phyloP scores from a whole-genome alignment of 1,284 basidiomycete species.

The Polyporus tsugae region DNA sequence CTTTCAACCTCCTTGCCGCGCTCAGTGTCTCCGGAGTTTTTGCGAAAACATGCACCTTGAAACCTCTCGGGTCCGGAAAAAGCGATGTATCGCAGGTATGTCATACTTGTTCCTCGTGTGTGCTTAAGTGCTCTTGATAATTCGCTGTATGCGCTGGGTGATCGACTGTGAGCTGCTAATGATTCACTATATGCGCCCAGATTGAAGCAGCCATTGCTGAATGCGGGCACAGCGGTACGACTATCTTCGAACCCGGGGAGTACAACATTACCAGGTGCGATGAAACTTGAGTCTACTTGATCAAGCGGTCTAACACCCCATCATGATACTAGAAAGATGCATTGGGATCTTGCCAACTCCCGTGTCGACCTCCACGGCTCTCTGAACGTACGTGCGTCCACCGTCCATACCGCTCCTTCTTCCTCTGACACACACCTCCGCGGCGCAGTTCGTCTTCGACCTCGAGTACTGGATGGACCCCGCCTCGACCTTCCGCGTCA shows the following conservation, averaged over 20 bases:
- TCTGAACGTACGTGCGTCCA: constrained; percentile 45
- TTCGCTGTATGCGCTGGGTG: background rate
- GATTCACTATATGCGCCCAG: constrained; percentile 36
- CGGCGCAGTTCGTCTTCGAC: constrained; percentile 58
- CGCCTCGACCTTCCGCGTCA: constrained; percentile 64
- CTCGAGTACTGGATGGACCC: constrained; percentile 68
- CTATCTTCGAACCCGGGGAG: constrained; percentile 51
- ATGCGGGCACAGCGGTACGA: constrained; percentile 62
- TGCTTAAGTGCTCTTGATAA: too few species aligned
- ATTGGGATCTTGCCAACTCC: constrained; percentile 61
- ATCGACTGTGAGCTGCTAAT: background rate
- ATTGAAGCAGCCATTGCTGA: constrained; percentile 58
- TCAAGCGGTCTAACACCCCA: constrained; percentile 14
- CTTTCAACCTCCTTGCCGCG: background rate
- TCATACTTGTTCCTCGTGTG: too few species aligned
- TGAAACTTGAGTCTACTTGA: constrained; percentile 7
- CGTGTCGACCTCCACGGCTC: constrained; percentile 62
- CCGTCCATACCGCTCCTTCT: background rate
- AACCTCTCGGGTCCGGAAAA: constrained; percentile 49
- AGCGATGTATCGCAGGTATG: constrained; percentile 56
- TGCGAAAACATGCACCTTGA: constrained; percentile 44
- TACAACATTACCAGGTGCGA: constrained; percentile 61
- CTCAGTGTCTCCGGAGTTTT: background rate
- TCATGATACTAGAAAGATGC: constrained; percentile 57
- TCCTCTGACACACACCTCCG: background rate